Conservation (phyloP, 768 basidiomycete species). For the Albatrellus ellisii region DNA sequence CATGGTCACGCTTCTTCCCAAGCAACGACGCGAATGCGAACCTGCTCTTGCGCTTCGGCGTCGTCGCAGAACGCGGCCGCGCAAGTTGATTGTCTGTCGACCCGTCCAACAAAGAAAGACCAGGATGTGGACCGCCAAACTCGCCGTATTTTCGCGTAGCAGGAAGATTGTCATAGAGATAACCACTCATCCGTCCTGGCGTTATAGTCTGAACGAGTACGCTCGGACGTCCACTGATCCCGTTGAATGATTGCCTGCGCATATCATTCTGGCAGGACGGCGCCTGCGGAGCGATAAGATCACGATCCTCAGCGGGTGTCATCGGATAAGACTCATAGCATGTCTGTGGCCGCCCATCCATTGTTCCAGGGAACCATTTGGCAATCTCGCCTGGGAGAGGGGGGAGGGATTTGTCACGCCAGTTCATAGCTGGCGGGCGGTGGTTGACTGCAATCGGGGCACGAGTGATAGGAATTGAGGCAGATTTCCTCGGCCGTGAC, state of each 20-base stretch:
- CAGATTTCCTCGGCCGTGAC: conserved; percentile 12
- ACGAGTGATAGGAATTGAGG: conserved; percentile 14
- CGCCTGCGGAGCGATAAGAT: conserved; percentile 48
- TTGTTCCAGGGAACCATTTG: conserved; percentile 15
- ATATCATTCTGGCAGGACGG: conserved; percentile 44
- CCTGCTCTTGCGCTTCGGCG: conserved; percentile 61
- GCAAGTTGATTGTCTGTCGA: not conserved
- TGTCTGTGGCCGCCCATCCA: conserved; percentile 48
- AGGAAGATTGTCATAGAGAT: conserved; percentile 15
- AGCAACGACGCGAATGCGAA: conserved; percentile 58
- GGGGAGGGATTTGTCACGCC: conserved; percentile 65
- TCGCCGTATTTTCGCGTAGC: conserved; percentile 42
- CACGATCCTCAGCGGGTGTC: conserved; percentile 30
- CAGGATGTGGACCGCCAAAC: conserved; percentile 56
- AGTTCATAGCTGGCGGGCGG: conserved; percentile 16
- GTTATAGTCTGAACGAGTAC: conserved; percentile 37
- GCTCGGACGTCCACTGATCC: conserved; percentile 44
- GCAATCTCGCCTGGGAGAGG: conserved; percentile 47
- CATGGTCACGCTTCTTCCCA: conserved; percentile 38
- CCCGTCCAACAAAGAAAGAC: conserved; percentile 27
- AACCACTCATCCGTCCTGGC: conserved; percentile 4
- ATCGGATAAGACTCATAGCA: conserved; percentile 47
- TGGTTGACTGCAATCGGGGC: conserved; percentile 4
- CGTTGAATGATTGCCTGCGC: conserved; percentile 70
- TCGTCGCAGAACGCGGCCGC: conserved; percentile 15